A percentile compares a stretch with the other conserved stretches of the same genome.
Conservation (phyloP, 768 basidiomycete genomes). For the Agrocybe pediades region DNA sequence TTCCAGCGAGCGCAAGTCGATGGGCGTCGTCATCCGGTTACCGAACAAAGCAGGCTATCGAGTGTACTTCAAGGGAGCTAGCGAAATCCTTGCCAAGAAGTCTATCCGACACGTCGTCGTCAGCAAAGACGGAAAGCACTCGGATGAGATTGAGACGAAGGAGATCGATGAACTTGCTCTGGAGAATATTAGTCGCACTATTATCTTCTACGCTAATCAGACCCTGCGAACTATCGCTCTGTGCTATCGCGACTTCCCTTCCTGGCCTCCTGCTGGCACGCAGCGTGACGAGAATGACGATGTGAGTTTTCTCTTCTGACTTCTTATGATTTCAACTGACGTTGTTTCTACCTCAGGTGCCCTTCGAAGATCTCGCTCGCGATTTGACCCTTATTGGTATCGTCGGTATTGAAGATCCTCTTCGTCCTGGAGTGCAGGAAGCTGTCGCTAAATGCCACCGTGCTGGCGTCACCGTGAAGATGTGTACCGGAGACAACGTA, state of each 20-base stretch:
- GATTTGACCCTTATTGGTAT: constrained; percentile 88
- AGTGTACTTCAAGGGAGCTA: constrained; percentile 89
- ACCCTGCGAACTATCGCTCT: constrained; percentile 91
- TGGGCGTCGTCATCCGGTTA: constrained; percentile 84
- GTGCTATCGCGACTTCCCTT: constrained; percentile 85
- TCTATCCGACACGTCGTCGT: constrained; percentile 79
- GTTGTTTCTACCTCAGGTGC: constrained; percentile 44
- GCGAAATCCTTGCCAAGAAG: constrained; percentile 85
- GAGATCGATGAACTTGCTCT: constrained; percentile 66
- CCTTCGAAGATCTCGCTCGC: constrained; percentile 66
- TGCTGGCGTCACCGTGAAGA: constrained; percentile 94
- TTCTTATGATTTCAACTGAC: constrained; percentile 8
- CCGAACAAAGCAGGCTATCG: constrained; percentile 53
- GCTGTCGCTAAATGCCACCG: constrained; percentile 86
- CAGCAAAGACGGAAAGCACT: constrained; percentile 28
- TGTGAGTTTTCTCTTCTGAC: constrained; percentile 31
- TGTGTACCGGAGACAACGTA: constrained; percentile 98
- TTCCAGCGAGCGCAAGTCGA: constrained; percentile 90
- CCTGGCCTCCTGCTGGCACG: constrained; percentile 76
- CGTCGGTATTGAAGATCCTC: constrained; percentile 94
- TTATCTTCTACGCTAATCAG: constrained; percentile 98
- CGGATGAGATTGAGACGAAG: constrained; percentile 49
- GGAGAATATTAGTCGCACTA: constrained; percentile 89
- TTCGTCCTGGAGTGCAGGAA: constrained; percentile 85
- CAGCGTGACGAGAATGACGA: constrained; percentile 48